A percentile compares a stretch with the other conserved stretches of the same genome.
Conservation (phyloP, 225 moss, liverwort and hornwort species). For the Antitrichia curtipendula region DNA sequence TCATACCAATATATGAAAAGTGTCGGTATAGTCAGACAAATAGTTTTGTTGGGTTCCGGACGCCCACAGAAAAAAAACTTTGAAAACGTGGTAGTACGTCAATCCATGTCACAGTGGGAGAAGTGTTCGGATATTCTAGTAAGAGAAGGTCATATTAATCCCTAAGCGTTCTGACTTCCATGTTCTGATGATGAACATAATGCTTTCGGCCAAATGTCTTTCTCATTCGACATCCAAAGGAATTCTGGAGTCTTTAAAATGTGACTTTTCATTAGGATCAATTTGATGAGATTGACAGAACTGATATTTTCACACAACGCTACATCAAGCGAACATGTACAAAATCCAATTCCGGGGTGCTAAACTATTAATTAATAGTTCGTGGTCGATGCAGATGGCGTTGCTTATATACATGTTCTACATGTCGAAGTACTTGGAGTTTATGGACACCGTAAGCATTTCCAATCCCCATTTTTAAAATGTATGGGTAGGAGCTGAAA, state of each 20-base stretch:
- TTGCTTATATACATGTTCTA: constrained; percentile 64
- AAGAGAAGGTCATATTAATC: not conserved
- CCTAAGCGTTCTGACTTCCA: not conserved
- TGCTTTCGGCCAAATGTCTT: not conserved
- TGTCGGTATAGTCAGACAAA: not conserved
- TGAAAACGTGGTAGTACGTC: not conserved
- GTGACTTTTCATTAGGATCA: not conserved
- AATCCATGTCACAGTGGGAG: not conserved
- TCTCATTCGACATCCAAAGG: too few species aligned
- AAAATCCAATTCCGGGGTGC: not conserved
- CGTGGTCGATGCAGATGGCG: constrained; percentile 37
- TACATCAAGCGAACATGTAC: too few species aligned
- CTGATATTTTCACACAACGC: too few species aligned
- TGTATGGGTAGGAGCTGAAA: not conserved
- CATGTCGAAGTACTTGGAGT: constrained; percentile 91
- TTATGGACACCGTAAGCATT: constrained; percentile 71
- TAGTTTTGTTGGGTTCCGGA: too few species aligned
- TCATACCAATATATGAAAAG: not conserved
- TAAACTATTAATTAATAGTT: not conserved
- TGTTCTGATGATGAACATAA: not conserved
- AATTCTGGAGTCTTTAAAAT: not conserved
- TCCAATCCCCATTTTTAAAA: not conserved
- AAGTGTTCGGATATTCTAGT: not conserved
- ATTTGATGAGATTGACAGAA: not conserved
- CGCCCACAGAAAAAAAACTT: too few species aligned